phyloP scores from a whole-genome alignment of 257 asterid genomes.

The Salvia hispanica region DNA sequence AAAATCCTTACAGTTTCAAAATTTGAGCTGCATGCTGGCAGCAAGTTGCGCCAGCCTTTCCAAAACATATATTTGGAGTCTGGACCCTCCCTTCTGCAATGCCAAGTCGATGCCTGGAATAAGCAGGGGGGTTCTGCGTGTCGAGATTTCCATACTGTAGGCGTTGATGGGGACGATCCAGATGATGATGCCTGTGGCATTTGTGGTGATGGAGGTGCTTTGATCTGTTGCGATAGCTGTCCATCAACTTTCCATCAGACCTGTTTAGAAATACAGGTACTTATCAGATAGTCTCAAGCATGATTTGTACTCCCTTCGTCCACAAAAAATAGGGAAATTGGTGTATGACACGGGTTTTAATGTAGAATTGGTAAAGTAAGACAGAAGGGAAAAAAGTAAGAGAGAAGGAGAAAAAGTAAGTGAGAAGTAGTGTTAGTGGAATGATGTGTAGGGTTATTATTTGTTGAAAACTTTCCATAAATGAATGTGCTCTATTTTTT shows the following conservation, averaged over 20 bases:
- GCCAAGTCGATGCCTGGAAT: constrained; percentile 88
- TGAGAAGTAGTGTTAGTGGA: too few species aligned
- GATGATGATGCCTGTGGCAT: constrained; percentile 92
- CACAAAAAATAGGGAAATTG: too few species aligned
- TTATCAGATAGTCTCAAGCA: constrained; percentile 15
- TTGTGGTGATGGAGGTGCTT: constrained; percentile 96
- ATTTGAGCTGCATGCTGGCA: constrained; percentile 94
- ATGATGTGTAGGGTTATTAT: too few species aligned
- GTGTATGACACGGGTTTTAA: too few species aligned
- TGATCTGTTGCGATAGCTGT: constrained; percentile 95
- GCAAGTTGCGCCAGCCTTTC: constrained; percentile 82
- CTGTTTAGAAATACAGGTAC: constrained; percentile 79
- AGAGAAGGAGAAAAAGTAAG: too few species aligned
- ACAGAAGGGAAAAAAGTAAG: too few species aligned
- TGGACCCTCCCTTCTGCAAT: constrained; percentile 76
- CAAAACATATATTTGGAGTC: constrained; percentile 75
- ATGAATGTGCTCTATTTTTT: too few species aligned
- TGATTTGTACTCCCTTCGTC: too few species aligned
- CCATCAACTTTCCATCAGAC: constrained; percentile 89
- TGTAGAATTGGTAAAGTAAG: too few species aligned
- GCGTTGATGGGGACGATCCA: constrained; percentile 72
- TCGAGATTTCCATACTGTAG: constrained; percentile 58
- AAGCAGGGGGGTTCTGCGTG: constrained; percentile 62
- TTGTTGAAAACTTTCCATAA: too few species aligned
- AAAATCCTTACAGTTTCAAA: constrained; percentile 83